Evolutionary conservation across 2,329 filamentous ascomycete genomes (phyloP).

Genomic region (Ceratocystis alfenasii): DNA sequence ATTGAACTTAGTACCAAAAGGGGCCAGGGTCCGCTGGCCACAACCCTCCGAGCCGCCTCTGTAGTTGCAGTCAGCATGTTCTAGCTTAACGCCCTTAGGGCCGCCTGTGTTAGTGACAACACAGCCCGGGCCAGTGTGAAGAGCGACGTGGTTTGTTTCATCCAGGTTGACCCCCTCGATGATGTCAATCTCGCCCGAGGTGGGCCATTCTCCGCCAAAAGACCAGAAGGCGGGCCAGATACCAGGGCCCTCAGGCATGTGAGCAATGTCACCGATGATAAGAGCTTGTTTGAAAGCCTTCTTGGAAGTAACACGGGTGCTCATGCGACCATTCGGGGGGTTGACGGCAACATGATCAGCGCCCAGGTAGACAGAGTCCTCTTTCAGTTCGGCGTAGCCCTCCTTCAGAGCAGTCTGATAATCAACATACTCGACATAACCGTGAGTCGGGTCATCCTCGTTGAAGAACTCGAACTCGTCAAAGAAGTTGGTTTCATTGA

Average conservation of each 20-base stretch:
- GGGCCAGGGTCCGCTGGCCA: constrained; percentile 39
- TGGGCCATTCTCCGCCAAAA: constrained; percentile 59
- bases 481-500: constrained; percentile 45
- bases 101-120: constrained; percentile 42
- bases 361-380: constrained; percentile 52
- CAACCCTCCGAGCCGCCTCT: constrained; percentile 47
- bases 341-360: constrained; percentile 50
- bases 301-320: constrained; percentile 58
- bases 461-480: constrained; percentile 45
- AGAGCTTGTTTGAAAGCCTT: constrained; percentile 56
- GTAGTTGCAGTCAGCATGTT: constrained; percentile 45
- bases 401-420: constrained; percentile 42
- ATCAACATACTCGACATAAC: constrained; percentile 59
- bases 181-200: constrained; percentile 64
- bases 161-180: constrained; percentile 64
- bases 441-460: constrained; percentile 55
- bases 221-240: constrained; percentile 66
- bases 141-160: constrained; percentile 47
- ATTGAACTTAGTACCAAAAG: constrained; percentile 62
- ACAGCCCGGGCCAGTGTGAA: constrained; percentile 57
- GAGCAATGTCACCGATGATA: constrained; percentile 59
- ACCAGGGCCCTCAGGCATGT: constrained; percentile 60
- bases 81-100: constrained; percentile 36
- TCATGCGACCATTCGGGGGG: constrained; percentile 49
- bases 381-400: constrained; percentile 47